phyloP scores from a whole-genome alignment of 192 early-diverging fungal species.

The Coemansia sp. region DNA sequence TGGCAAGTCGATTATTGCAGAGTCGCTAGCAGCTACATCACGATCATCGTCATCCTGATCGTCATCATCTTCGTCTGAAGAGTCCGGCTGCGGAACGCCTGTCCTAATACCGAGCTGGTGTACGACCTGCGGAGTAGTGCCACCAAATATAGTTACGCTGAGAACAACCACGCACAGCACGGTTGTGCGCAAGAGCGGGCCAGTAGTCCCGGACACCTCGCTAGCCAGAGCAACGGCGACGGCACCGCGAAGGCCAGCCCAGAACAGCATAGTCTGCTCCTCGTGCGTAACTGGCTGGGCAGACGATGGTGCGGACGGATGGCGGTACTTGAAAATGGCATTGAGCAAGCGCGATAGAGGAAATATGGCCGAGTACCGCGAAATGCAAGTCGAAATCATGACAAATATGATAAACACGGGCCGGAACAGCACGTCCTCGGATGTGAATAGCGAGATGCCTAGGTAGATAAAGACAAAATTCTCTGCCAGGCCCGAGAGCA shows the following conservation, averaged over 20 bases:
- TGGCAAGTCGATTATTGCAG: conserved; percentile 8
- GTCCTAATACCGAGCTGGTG: conserved; percentile 76
- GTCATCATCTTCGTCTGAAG: conserved; percentile 48
- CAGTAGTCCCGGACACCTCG: conserved; percentile 71
- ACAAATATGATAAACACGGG: conserved; percentile 79
- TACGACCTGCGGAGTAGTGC: conserved; percentile 83
- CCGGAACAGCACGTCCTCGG: conserved; percentile 68
- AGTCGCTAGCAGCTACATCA: conserved; percentile 6
- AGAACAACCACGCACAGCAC: conserved; percentile 92
- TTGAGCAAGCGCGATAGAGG: conserved; percentile 87
- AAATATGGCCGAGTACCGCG: conserved; percentile 84
- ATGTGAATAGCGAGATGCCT: conserved; percentile 90
- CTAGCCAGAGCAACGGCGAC: conserved; percentile 95
- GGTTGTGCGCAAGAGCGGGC: conserved; percentile 79
- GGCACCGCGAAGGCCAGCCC: conserved; percentile 94
- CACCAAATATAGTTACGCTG: conserved; percentile 90
- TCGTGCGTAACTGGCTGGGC: conserved; percentile 55
- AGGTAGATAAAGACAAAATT: conserved; percentile 99
- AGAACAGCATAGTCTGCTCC: conserved; percentile 91
- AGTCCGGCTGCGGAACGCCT: conserved; percentile 62
- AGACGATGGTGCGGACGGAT: conserved; percentile 57
- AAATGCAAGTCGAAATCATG: conserved; percentile 80
- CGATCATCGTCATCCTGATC: background rate
- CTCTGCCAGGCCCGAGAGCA: conserved; percentile 91
- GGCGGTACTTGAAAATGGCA: conserved; percentile 61